Conservation (phyloP, 495 filamentous ascomycete species). For the Penicillium macrosclerotiorum region DNA sequence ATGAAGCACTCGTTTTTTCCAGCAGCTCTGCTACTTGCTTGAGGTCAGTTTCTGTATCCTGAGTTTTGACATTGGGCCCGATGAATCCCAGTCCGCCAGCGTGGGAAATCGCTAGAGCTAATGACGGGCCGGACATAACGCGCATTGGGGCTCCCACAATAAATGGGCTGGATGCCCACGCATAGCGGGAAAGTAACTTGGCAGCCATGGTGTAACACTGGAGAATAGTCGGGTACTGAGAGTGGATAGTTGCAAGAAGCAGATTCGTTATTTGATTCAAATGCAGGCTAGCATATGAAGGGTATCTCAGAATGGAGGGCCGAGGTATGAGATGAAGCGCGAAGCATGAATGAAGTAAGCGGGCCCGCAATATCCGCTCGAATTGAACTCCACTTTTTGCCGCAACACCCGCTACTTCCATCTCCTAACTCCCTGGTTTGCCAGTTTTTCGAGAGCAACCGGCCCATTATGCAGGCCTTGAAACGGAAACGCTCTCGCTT, state of each 20-base stretch:
- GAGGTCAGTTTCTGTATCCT: conserved; percentile 31
- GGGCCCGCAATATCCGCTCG: conserved; percentile 6
- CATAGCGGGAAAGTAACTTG: conserved; percentile 44
- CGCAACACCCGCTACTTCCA: conserved; percentile 14
- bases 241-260: neutral
- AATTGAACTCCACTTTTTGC: too few species aligned
- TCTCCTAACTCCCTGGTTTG: neutral
- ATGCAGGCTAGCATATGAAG: too few species aligned
- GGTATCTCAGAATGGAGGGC: too few species aligned
- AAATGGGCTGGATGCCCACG: conserved; percentile 62
- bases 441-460: too few species aligned
- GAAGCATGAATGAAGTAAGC: too few species aligned
- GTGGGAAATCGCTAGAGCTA: conserved; percentile 57
- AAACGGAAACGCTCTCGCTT: conserved; percentile 36
- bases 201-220: conserved; percentile 17
- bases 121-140: conserved; percentile 57
- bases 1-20: conserved; percentile 7
- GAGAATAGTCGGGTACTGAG: neutral
- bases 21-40: conserved; percentile 31
- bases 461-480: too few species aligned
- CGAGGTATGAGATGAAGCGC: too few species aligned
- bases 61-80: conserved; percentile 37
- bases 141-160: conserved; percentile 73
- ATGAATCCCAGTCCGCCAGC: conserved; percentile 66
- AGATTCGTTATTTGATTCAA: too few species aligned